Base-by-base conservation (phyloP, 2,329 filamentous ascomycete genomes). In the Cladosporium phlei region DNA sequence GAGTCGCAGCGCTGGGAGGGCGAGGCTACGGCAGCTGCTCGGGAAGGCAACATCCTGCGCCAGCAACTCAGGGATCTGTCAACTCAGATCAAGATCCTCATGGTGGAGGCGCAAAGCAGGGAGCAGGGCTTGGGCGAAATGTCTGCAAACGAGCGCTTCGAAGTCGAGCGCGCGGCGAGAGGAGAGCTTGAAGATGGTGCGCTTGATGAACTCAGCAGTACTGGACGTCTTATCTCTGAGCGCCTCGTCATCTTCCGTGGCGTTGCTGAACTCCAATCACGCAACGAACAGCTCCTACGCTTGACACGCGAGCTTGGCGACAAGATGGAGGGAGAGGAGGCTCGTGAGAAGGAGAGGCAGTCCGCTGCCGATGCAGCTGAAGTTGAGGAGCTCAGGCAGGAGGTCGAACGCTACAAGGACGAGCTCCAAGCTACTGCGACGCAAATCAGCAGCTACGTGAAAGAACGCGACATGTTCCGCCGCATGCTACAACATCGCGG, bases 391-490 rank as follows among this genome's bases (percentile, higher is more conserved):
- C 71, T 93, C 24, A 77, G 87, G 52, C 79, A 83, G 44, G 82
- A 88, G 54, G 76, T 94, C 19, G 77, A 84, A 55, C 82, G 85
- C 65, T 91, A 83, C 65, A 82, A 88, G 49, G 91, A 96, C 54
- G 89, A 96, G 63, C 80, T 95, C 43, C 80, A 84, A 55, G 86
- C 86, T 10, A 83, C 95, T 55, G 81, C 85, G 33, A 82, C 85
- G 22, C 87, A 90, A 48, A 86, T 89, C 53, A 88, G 95, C 71
- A 95, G 88, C 65, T 95, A 95, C 65, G 88, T 93, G 63, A 88
- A 89, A 59, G 93, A 98, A 69, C 84, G 93, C 52, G 91, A 98
- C 63, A 96, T 96, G 80, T 97, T 96, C 82, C 83, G 91, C 17
- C 88, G 90, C 43, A 90, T 97, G 73, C 78, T 96, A 22, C 86